These are phyloP conservation scores for Fusarium foetens DNA, from an alignment of 2,329 filamentous ascomycete genomes.

Conservation along the genomic window DNA sequence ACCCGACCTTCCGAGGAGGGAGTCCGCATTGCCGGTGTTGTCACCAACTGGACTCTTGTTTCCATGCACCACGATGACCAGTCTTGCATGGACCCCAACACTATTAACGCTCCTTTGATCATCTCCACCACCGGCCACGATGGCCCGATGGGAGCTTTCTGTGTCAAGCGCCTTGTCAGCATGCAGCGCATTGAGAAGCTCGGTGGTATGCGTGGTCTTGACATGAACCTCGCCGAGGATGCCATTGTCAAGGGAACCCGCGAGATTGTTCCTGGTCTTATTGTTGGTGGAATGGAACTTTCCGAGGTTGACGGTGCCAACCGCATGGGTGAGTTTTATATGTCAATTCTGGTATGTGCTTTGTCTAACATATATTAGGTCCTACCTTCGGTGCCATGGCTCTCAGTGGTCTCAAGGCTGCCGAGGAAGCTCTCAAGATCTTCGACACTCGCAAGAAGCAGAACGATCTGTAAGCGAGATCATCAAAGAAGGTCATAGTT, in stretches of 20 bases:
- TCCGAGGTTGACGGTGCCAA: slow-evolving; percentile 91
- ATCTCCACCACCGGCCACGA: slow-evolving; percentile 94
- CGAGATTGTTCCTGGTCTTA: slow-evolving; percentile 86
- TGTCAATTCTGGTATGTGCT: no score
- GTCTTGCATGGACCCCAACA: slow-evolving; percentile 97
- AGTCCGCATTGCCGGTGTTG: slow-evolving; percentile 84
- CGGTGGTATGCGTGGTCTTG: slow-evolving; percentile 90
- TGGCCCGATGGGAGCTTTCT: slow-evolving; percentile 90
- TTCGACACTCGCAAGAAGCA: slow-evolving; percentile 82
- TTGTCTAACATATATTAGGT: slow-evolving; percentile 46
- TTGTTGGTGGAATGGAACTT: slow-evolving; percentile 95
- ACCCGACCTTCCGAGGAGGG: slow-evolving; percentile 71
- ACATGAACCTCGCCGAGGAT: slow-evolving; percentile 92
- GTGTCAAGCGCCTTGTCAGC: slow-evolving; percentile 87
- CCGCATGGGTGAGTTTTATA: slow-evolving; percentile 73
- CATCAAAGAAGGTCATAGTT: neutral
- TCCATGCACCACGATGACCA: slow-evolving; percentile 89
- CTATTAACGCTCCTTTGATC: slow-evolving; percentile 89
- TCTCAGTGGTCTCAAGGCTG: slow-evolving; percentile 87
- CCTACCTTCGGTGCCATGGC: slow-evolving; percentile 92
- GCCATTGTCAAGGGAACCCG: slow-evolving; percentile 93
- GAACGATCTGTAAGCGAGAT: slow-evolving; percentile 67
- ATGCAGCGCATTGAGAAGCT: slow-evolving; percentile 87
- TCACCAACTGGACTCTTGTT: slow-evolving; percentile 96
- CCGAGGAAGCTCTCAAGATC: slow-evolving; percentile 83